Evolutionary conservation across 106 monocot species (phyloP).

Genomic region (Dioscorea zingiberensis): DNA sequence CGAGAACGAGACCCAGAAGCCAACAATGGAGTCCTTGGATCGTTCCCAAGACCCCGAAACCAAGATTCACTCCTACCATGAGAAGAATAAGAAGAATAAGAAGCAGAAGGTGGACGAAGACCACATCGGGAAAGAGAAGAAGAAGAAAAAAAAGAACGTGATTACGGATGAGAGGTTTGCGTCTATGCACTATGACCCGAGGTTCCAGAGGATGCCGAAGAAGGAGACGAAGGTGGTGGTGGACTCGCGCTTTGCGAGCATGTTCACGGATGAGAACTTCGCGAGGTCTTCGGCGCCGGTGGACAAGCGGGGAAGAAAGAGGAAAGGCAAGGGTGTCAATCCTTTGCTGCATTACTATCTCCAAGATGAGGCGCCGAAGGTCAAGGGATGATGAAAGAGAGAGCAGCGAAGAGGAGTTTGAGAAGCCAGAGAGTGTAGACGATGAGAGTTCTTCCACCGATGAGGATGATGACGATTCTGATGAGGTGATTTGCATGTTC

Average conservation of each 20-base stretch:
- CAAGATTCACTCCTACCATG: not conserved
- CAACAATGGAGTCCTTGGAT: too few relatives aligned
- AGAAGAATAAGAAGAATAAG: constrained; percentile 13
- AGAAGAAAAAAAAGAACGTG: not conserved
- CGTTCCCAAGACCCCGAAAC: not conserved
- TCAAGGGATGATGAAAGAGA: constrained; percentile 2
- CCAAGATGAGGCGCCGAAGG: constrained; percentile 30
- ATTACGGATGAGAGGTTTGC: constrained; percentile 64
- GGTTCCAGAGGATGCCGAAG: constrained; percentile 66
- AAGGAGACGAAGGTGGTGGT: constrained; percentile 55
- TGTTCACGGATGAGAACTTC: constrained; percentile 58
- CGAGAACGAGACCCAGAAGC: not conserved
- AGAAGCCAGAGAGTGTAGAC: constrained; percentile 1
- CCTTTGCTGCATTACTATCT: constrained; percentile 52
- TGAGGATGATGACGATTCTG: constrained; percentile 28
- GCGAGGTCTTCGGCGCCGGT: constrained; percentile 45
- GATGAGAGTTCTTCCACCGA: constrained; percentile 1
- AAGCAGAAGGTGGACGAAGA: constrained; percentile 17
- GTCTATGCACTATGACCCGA: constrained; percentile 63
- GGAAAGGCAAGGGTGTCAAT: constrained; percentile 37
- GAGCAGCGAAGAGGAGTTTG: constrained; percentile 1
- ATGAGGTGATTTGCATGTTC: constrained; percentile 42
- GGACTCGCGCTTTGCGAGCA: constrained; percentile 56
- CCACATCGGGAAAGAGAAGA: not conserved
- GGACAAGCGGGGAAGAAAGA: constrained; percentile 67